A percentile compares a stretch with the other conserved stretches of the same genome.
phyloP scores from a whole-genome alignment of 768 basidiomycete genomes.

The Cantharellus anzutake region DNA sequence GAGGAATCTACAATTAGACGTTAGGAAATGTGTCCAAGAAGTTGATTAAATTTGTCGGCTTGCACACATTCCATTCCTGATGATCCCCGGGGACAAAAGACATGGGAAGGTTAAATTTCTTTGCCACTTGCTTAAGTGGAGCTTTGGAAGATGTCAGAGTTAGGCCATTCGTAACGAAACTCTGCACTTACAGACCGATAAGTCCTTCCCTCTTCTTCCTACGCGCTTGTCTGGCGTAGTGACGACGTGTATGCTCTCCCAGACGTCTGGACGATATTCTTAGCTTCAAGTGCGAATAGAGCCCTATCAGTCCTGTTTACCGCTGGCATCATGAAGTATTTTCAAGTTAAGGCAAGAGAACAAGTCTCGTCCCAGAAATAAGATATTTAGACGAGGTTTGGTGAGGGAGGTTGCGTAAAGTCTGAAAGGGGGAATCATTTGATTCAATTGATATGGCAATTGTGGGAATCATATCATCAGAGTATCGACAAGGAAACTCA shows the following conservation, averaged over 20 bases:
- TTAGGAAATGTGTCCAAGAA: too few relatives aligned
- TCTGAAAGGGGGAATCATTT: neutral
- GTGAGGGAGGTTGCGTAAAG: neutral
- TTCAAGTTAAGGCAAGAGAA: constrained; percentile 65
- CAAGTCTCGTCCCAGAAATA: constrained; percentile 78
- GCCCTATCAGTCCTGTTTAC: constrained; percentile 21
- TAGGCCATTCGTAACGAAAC: too few relatives aligned
- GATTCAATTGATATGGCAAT: neutral
- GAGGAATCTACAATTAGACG: too few relatives aligned
- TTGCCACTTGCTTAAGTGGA: constrained; percentile 42
- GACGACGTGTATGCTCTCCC: constrained; percentile 45
- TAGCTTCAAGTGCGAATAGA: neutral
- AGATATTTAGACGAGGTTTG: constrained; percentile 36
- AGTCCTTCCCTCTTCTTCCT: constrained; percentile 38
- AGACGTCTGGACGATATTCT: constrained; percentile 39
- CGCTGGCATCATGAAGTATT: constrained; percentile 40
- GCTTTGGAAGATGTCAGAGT: constrained; percentile 25
- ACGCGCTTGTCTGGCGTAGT: constrained; percentile 50
- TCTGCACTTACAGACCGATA: constrained; percentile 35
- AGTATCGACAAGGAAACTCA: too few relatives aligned
- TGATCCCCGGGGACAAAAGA: constrained; percentile 32
- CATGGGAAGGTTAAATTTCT: constrained; percentile 33
- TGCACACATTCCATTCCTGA: too few relatives aligned
- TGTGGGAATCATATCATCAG: neutral
- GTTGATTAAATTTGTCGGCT: too few relatives aligned